Evolutionary conservation across 441 rosid species (phyloP).

Genomic region (Kokia cookei): DNA sequence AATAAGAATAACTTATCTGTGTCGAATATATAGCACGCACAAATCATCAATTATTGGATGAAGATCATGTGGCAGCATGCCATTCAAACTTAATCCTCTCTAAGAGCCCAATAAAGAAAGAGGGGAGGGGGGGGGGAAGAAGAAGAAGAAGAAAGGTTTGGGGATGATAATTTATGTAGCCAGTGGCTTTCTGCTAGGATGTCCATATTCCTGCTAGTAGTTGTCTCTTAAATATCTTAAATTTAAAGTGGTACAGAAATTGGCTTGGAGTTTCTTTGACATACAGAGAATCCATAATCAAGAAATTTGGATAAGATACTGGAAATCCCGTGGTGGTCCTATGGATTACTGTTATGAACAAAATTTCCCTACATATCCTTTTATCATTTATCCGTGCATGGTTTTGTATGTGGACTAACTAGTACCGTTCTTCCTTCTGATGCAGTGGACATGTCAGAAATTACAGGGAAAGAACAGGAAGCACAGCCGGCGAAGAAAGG

Average conservation of each 20-base stretch:
- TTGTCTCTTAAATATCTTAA: not conserved
- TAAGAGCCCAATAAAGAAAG: not conserved
- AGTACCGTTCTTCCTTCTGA: not conserved
- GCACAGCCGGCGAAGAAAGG: constrained; percentile 77
- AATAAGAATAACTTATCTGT: not conserved
- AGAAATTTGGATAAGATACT: not conserved
- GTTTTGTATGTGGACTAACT: constrained; percentile 3
- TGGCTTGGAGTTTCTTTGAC: not conserved
- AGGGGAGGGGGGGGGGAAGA: not conserved
- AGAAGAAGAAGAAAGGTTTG: not conserved
- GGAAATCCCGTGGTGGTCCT: not conserved
- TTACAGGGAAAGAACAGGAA: constrained; percentile 75
- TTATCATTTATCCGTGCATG: not conserved
- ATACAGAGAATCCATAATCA: not conserved
- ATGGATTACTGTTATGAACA: not conserved
- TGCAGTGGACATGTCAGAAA: constrained; percentile 73
- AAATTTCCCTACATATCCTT: not conserved
- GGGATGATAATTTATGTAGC: not conserved
- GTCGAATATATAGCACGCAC: not conserved
- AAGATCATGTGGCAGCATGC: not conserved
- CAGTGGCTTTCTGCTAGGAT: not conserved
- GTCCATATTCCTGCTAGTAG: not conserved
- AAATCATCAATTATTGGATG: not conserved
- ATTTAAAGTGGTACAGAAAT: not conserved
- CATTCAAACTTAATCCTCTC: not conserved